Conservation (phyloP, 768 basidiomycete species). For the Collybia nuda region DNA sequence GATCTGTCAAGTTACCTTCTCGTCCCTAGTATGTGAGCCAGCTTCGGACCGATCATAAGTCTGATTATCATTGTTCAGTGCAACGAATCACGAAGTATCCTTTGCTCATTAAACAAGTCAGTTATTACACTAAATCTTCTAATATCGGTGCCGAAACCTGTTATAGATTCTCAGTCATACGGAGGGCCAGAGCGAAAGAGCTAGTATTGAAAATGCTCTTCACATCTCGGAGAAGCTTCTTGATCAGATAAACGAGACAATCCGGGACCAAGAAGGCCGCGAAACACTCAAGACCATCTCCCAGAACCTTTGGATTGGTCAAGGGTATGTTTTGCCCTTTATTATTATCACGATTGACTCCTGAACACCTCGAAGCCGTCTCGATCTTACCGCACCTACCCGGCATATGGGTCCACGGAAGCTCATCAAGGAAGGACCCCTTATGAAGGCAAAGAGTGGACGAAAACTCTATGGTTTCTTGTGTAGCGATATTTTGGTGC, state of each 20-base stretch:
- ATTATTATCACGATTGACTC: constrained; percentile 25
- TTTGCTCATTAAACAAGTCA: constrained; percentile 77
- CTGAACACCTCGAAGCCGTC: constrained; percentile 32
- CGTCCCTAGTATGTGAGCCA: constrained; percentile 69
- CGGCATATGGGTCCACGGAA: constrained; percentile 78
- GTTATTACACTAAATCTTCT: neutral
- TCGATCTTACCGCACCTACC: constrained; percentile 91
- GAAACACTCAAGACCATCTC: constrained; percentile 78
- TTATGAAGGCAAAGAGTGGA: constrained; percentile 84
- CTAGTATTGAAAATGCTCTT: constrained; percentile 52
- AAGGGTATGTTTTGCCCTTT: constrained; percentile 54
- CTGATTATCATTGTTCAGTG: constrained; percentile 48
- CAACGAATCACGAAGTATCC: constrained; percentile 96
- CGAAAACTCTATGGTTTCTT: constrained; percentile 74
- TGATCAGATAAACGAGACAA: constrained; percentile 82
- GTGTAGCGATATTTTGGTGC: constrained; percentile 87
- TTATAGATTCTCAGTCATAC: constrained; percentile 78
- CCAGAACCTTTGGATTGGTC: constrained; percentile 82
- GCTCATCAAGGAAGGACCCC: constrained; percentile 74
- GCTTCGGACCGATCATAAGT: neutral
- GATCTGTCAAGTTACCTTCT: constrained; percentile 91
- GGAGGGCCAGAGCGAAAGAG: constrained; percentile 60
- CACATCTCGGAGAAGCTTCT: constrained; percentile 72
- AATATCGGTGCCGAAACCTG: neutral
- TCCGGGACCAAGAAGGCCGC: constrained; percentile 78